Percentiles rank a stretch among this genome's conserved stretches.
Conservation (phyloP, 192 early-diverging fungal species). For the Pilobolus umbonatus region DNA sequence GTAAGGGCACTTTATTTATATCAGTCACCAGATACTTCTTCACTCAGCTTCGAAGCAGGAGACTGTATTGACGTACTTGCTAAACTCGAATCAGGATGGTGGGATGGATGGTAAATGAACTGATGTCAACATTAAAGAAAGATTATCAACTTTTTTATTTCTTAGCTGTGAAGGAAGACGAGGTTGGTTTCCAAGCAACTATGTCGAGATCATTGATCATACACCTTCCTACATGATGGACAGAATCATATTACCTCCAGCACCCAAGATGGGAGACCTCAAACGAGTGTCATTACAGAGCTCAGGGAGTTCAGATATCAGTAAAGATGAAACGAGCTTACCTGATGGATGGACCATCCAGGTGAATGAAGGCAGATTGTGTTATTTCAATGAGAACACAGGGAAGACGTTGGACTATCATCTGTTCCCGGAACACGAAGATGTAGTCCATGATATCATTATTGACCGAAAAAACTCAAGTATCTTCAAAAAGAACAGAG, state of each 20-base stretch:
- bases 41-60: slow-evolving; percentile 10
- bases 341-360: not conserved
- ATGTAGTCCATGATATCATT: not conserved
- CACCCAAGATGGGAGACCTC: too few relatives aligned
- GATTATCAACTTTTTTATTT: not conserved
- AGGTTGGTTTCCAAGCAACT: slow-evolving; percentile 90
- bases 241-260: not conserved
- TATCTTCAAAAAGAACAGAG: not conserved
- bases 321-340: not conserved
- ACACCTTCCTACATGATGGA: not conserved
- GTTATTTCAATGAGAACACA: not conserved
- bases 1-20: slow-evolving; percentile 16
- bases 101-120: slow-evolving; percentile 19
- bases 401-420: not conserved
- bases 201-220: slow-evolving; percentile 56
- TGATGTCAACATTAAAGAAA: not conserved
- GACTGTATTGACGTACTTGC: slow-evolving; percentile 17
- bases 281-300: too few relatives aligned
- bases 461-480: not conserved
- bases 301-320: not conserved
- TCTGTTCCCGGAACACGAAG: not conserved
- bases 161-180: slow-evolving; percentile 56
- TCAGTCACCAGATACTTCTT: not conserved
- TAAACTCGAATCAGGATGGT: slow-evolving; percentile 20
- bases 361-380: not conserved